Percentiles rank a stretch among this genome's conserved stretches.
Evolutionary conservation across 345 rosid species (phyloP).

Genomic region (Eucalyptus albens): DNA sequence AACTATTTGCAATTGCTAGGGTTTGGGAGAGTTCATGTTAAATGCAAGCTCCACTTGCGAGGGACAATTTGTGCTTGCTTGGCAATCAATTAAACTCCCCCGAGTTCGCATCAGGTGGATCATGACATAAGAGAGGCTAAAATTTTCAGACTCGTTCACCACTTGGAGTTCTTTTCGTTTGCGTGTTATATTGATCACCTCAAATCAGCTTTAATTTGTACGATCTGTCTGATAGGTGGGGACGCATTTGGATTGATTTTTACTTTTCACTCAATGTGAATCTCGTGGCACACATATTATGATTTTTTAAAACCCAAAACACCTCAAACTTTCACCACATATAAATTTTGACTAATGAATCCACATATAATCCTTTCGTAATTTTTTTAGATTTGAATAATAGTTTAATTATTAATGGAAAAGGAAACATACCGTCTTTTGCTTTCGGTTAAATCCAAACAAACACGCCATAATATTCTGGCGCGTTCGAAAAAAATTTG

Average conservation of each 20-base stretch:
- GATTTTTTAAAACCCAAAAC: background rate
- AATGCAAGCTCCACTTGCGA: background rate
- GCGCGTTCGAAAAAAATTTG: rapidly evolving
- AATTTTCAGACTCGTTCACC: background rate
- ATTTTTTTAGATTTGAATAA: background rate
- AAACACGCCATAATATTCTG: rapidly evolving
- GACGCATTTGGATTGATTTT: background rate
- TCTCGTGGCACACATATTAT: background rate
- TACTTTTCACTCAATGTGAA: background rate
- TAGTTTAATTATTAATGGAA: rapidly evolving
- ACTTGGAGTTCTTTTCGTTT: background rate
- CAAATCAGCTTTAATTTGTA: background rate
- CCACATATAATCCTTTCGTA: background rate
- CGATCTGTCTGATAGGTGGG: background rate
- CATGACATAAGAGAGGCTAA: background rate
- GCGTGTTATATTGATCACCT: background rate
- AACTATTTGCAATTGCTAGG: background rate
- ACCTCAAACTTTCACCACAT: background rate
- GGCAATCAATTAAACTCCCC: background rate
- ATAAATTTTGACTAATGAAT: background rate
- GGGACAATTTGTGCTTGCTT: background rate
- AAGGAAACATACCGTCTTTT: background rate
- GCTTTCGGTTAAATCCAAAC: background rate
- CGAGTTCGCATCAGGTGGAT: background rate
- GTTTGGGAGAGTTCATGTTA: background rate